Evolutionary conservation across 1,284 basidiomycete species (phyloP).

Genomic region (Puccinia horiana): DNA sequence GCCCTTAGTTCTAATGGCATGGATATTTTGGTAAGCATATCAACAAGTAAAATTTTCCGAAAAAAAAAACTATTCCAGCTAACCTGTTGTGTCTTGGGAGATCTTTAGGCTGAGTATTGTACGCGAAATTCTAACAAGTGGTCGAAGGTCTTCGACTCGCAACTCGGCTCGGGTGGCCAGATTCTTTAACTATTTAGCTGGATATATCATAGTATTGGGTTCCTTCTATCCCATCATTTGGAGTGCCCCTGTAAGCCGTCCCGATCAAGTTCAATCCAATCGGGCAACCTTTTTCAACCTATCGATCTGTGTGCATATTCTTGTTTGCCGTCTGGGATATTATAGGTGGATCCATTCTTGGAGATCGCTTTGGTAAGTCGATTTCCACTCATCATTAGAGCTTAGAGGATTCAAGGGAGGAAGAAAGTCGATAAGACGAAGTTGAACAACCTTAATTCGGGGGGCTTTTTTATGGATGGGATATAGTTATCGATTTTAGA

Average conservation of each 20-base stretch:
- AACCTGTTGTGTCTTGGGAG: background rate
- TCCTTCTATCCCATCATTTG: constrained; percentile 34
- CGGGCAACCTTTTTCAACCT: background rate
- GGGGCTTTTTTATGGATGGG: background rate
- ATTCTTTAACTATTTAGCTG: constrained; percentile 21
- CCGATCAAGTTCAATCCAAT: background rate
- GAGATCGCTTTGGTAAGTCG: constrained; percentile 20
- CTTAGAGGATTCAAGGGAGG: background rate
- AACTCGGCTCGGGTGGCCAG: constrained; percentile 12
- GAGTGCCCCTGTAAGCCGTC: background rate
- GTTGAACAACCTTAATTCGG: no score
- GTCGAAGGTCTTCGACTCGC: constrained; percentile 2
- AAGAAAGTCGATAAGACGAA: no score
- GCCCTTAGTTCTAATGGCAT: constrained; percentile 28
- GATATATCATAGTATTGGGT: constrained; percentile 10
- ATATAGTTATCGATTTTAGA: constrained; percentile 14
- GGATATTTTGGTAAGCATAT: constrained; percentile 25
- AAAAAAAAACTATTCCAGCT: background rate
- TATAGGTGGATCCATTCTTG: constrained; percentile 14
- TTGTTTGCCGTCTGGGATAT: background rate
- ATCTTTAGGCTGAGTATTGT: constrained; percentile 22
- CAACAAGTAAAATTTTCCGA: background rate
- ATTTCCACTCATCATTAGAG: background rate
- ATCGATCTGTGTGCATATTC: background rate
- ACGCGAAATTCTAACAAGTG: constrained; percentile 20